phyloP scores from a whole-genome alignment of 1,284 basidiomycete species.

The Ustilago shanxiensis region DNA sequence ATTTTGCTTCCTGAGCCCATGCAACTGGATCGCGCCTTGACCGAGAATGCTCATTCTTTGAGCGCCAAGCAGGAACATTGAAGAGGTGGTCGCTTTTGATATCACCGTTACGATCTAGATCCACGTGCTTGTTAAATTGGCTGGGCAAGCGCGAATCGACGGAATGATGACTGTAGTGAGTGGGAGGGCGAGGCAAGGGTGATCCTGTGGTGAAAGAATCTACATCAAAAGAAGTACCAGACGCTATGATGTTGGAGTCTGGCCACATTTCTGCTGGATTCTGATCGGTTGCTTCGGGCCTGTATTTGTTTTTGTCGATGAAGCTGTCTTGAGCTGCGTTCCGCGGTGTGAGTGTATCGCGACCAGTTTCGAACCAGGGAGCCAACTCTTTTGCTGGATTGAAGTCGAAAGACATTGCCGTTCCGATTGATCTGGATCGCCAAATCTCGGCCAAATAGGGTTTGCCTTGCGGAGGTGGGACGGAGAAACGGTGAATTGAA shows the following conservation, averaged over 20 bases:
- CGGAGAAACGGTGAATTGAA: no score
- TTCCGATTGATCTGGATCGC: neutral
- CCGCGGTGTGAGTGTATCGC: constrained; percentile 1
- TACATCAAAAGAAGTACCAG: constrained; percentile 6
- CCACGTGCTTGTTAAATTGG: constrained; percentile 8
- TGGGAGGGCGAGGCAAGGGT: constrained; percentile 3
- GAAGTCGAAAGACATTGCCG: constrained; percentile 17
- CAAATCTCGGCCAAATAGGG: neutral
- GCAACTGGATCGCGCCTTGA: neutral
- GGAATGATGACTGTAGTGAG: neutral
- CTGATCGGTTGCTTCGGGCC: constrained; percentile 6
- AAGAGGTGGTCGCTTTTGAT: neutral
- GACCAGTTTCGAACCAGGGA: neutral
- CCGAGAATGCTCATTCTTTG: neutral
- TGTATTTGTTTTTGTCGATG: neutral
- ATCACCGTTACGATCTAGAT: neutral
- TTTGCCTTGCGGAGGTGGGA: no score
- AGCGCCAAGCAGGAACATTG: constrained; percentile 1
- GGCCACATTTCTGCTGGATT: constrained; percentile 13
- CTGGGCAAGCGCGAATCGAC: constrained; percentile 11
- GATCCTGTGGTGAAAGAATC: constrained; percentile 14
- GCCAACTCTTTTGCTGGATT: neutral
- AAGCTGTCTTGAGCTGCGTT: neutral
- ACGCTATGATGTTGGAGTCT: neutral
- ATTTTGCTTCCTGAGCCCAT: constrained; percentile 16